A percentile compares a stretch with the other conserved stretches of the same genome.
Conservation (phyloP, 768 basidiomycete species). For the Suillus plorans region DNA sequence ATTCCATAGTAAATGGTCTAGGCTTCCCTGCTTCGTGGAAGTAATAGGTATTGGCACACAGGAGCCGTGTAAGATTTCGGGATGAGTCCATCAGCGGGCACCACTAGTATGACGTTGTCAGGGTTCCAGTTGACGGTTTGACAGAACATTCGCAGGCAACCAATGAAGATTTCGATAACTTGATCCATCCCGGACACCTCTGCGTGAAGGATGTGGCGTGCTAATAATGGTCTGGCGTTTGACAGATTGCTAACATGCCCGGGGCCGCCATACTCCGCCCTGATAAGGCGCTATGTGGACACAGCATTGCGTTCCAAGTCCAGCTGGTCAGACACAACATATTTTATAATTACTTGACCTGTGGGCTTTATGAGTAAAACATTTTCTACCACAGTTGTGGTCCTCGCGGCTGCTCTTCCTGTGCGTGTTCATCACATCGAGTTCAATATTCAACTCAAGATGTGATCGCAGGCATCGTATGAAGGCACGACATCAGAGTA, state of each 20-base stretch:
- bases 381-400: neutral
- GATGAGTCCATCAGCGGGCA: neutral
- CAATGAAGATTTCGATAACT: neutral
- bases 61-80: neutral
- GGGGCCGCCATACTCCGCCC: neutral
- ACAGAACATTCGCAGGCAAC: neutral
- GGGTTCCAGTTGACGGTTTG: neutral
- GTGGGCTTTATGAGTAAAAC: neutral
- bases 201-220: neutral
- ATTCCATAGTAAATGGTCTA: neutral
- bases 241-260: neutral
- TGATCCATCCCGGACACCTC: neutral
- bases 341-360: neutral
- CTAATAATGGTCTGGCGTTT: neutral
- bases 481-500: neutral
- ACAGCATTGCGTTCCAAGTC: neutral
- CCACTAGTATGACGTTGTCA: neutral
- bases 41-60: neutral
- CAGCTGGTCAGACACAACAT: neutral
- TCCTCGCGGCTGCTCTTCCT: neutral
- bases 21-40: neutral
- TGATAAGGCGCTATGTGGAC: neutral
- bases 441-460: neutral
- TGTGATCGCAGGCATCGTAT: neutral
- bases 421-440: neutral